A percentile compares a stretch with the other conserved stretches of the same genome.
phyloP scores from a whole-genome alignment of 2,329 filamentous ascomycete genomes.

The Colletotrichum shisoi region DNA sequence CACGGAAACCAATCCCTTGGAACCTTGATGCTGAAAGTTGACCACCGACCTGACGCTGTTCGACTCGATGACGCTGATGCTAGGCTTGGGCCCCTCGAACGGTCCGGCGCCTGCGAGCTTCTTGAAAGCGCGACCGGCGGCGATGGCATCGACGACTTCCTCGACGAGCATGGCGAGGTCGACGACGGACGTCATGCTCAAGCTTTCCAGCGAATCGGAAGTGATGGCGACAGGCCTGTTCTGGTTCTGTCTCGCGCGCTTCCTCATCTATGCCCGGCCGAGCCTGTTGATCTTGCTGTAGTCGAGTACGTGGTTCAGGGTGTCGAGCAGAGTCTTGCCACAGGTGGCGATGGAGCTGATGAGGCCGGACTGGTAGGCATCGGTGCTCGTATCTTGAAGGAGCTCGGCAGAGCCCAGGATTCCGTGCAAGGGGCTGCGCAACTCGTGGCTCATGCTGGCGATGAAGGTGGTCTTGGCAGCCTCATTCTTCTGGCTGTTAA shows the following conservation, averaged over 20 bases:
- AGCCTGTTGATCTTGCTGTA: constrained; percentile 53
- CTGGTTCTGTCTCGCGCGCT: constrained; percentile 40
- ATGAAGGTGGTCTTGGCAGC: constrained; percentile 67
- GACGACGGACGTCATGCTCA: constrained; percentile 47
- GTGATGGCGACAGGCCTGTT: constrained; percentile 39
- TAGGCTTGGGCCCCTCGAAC: constrained; percentile 34
- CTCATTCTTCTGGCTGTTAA: constrained; percentile 61
- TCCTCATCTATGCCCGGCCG: constrained; percentile 43
- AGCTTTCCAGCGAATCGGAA: constrained; percentile 46
- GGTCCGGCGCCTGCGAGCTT: constrained; percentile 16
- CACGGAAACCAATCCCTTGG: constrained; percentile 53
- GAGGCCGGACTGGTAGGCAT: constrained; percentile 53
- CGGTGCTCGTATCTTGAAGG: constrained; percentile 53
- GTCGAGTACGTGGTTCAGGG: constrained; percentile 59
- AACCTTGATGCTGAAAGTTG: constrained; percentile 39
- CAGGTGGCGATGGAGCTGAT: constrained; percentile 57
- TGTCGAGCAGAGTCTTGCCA: constrained; percentile 59
- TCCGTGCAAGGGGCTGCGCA: constrained; percentile 64
- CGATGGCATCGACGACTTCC: constrained; percentile 51
- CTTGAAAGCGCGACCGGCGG: constrained; percentile 50
- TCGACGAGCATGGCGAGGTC: constrained; percentile 49
- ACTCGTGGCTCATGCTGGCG: constrained; percentile 66
- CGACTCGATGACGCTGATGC: constrained; percentile 21
- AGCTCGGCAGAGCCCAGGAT: constrained; percentile 63
- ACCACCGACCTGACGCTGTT: constrained; percentile 11